These are phyloP conservation scores for Kazachstania taianensis DNA, from an alignment of 805 yeast genomes.

Conservation along the genomic window DNA sequence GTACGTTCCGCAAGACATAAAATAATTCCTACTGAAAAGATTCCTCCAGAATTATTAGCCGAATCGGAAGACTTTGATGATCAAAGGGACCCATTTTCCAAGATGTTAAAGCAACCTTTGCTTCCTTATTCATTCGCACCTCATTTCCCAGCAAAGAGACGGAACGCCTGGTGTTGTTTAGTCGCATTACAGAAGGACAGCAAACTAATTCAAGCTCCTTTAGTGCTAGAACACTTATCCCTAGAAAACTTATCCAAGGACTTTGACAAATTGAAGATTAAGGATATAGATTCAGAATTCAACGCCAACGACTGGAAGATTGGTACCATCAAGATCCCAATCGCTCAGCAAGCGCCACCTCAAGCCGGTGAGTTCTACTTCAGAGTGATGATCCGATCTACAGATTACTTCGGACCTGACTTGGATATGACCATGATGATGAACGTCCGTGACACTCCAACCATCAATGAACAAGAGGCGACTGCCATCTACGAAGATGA, in stretches of 20 bases:
- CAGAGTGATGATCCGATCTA: conserved; percentile 58
- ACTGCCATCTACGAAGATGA: conserved; percentile 46
- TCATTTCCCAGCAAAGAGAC: conserved; percentile 52
- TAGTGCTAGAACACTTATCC: conserved; percentile 20
- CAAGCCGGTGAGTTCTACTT: conserved; percentile 55
- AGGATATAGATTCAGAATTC: conserved; percentile 23
- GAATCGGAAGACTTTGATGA: conserved; percentile 59
- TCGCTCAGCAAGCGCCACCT: conserved; percentile 71
- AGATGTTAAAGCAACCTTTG: conserved; percentile 57
- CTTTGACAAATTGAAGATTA: conserved; percentile 23
- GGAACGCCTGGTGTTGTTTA: conserved; percentile 54
- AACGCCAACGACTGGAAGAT: conserved; percentile 35
- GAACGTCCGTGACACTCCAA: conserved; percentile 55
- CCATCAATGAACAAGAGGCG: conserved; percentile 46
- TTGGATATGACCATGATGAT: conserved; percentile 58
- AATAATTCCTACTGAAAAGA: conserved; percentile 34
- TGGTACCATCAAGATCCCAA: conserved; percentile 67
- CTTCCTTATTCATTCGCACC: conserved; percentile 65
- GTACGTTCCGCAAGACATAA: conserved; percentile 66
- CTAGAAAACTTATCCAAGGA: conserved; percentile 20
- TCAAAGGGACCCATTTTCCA: conserved; percentile 59
- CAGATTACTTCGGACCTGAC: conserved; percentile 77
- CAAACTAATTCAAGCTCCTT: conserved; percentile 63
- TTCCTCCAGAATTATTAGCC: conserved; percentile 26
- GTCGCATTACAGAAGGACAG: conserved; percentile 67